Conservation (phyloP, 148 eudicot genomes). For the Vaccinium vitisidaea region DNA sequence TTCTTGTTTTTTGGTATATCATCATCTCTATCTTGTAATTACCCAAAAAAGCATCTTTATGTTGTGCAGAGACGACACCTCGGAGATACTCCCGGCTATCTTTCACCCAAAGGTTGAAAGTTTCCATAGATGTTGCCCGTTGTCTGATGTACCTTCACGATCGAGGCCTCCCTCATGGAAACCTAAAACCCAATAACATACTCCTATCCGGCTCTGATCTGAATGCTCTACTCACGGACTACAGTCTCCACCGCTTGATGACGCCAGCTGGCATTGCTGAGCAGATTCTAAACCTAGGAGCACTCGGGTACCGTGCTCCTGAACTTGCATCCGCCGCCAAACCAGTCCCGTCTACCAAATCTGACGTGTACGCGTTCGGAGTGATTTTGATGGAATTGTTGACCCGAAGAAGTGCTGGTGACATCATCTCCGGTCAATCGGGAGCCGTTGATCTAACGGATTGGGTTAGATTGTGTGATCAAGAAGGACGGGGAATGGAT, state of each 20-base stretch:
- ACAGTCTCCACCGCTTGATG: constrained; percentile 87
- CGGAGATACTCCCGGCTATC: constrained; percentile 68
- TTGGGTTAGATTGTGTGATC: constrained; percentile 89
- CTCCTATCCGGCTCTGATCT: constrained; percentile 49
- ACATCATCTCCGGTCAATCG: constrained; percentile 89
- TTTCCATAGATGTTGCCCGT: constrained; percentile 77
- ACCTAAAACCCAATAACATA: constrained; percentile 87
- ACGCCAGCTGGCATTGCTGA: constrained; percentile 83
- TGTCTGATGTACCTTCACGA: constrained; percentile 76
- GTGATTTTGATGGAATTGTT: constrained; percentile 87
- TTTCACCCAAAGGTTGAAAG: constrained; percentile 70
- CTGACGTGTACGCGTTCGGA: constrained; percentile 89
- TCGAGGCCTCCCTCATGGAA: constrained; percentile 76
- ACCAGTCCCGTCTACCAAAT: constrained; percentile 65
- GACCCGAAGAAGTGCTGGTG: constrained; percentile 95
- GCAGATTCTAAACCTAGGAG: constrained; percentile 84
- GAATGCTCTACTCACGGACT: constrained; percentile 60
- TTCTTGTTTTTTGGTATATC: constrained; percentile 8
- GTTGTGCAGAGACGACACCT: constrained; percentile 76
- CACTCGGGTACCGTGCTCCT: constrained; percentile 91
- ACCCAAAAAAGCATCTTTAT: neutral
- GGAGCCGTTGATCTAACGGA: constrained; percentile 95
- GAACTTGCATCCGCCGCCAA: constrained; percentile 67
- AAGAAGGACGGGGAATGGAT: constrained; percentile 80
- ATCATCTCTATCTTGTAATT: neutral